Base-by-base conservation (phyloP, 371 early-diverging fungal species). In the Synchytrium microbalum region DNA sequence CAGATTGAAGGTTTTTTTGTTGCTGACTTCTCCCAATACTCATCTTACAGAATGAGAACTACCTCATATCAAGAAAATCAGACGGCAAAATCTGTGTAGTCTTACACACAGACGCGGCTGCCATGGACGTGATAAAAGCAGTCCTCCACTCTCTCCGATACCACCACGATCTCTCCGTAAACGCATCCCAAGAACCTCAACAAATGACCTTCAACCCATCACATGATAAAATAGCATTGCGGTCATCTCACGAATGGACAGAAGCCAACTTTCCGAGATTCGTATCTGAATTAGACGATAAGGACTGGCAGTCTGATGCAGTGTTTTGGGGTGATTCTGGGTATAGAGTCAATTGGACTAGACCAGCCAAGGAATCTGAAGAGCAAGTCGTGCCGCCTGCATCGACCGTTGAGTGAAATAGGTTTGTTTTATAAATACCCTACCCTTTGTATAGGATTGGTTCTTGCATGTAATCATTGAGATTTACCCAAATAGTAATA, bases 231-330 rank as follows among this genome's bases (percentile, higher is more conserved):
- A n/a, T 24, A 13, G 8, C 8, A 13, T 24, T n/a, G 13, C 56
- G 24, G 28, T 28, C 31, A 59, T 65, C 72, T 0, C 38, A 67
- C 23, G 74, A 64, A 25, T 86, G 85, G 84, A 79, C 83, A 2
- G 67, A 73, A 1, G 67, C 68, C 19, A 67, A 78, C 16, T 79
- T 79, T 56, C 73, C 73, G 19, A 64, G 67, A 32, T 84, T 84
- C 69, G 67, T 78, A 13, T 73, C 69, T 3, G 79, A 81, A 26
- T 52, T 85, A 38, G 83, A 81, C 53, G 69, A 71, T 32, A 75
- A 78, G 64, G 80, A 76, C 23, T 86, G 87, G 87, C 72, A 80
- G 61, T 76, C 76, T 27, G 82, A 86, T 64, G 69, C 76, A 2
- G 83, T 86, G 2, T 86, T 84, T 67, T 86, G 84, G 84, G 70